phyloP scores from a whole-genome alignment of 2,329 filamentous ascomycete species.

The Geosmithia flava region DNA sequence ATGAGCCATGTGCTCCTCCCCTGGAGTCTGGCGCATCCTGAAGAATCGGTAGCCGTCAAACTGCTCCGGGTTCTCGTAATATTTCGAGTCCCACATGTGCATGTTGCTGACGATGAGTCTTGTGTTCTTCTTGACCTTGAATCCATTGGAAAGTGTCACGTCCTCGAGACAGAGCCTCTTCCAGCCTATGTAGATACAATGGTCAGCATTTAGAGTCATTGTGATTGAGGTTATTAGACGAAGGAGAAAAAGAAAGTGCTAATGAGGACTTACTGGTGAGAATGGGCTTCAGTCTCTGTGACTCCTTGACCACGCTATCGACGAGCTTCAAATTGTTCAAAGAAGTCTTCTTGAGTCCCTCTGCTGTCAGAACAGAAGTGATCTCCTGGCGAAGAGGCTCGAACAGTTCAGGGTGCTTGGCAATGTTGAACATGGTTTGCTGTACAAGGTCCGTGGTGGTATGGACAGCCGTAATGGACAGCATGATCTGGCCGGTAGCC shows the following conservation, averaged over 20 bases:
- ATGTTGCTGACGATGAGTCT: conserved; percentile 5
- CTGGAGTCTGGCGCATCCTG: conserved; percentile 11
- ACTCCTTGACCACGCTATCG: conserved; percentile 13
- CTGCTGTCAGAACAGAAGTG: conserved; percentile 1
- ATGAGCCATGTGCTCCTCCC: conserved; percentile 13
- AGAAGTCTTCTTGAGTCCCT: conserved; percentile 8
- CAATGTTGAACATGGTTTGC: conserved; percentile 15
- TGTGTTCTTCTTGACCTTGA: conserved; percentile 8
- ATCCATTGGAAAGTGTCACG: conserved; percentile 7
- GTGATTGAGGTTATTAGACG: conserved; percentile 2
- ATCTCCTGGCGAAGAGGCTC: conserved; percentile 28
- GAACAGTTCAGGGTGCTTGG: conserved; percentile 22
- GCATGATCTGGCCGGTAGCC: conserved; percentile 6
- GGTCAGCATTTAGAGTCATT: no score
- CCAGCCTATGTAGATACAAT: conserved; percentile 6
- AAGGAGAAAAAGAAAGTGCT: background rate
- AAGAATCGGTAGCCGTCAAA: conserved; percentile 14
- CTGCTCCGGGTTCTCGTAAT: conserved; percentile 7
- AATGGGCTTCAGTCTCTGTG: conserved; percentile 11
- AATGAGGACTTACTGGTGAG: conserved; percentile 5
- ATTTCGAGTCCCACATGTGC: conserved; percentile 7
- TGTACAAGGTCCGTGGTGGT: conserved; percentile 27
- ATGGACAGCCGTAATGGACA: conserved; percentile 37
- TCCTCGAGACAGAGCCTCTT: conserved; percentile 1
- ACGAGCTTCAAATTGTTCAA: conserved; percentile 11